Percentiles rank a stretch among this genome's conserved stretches.
Evolutionary conservation across 305 asterid species (phyloP).

Genomic region (Fraxinus baroniana): DNA sequence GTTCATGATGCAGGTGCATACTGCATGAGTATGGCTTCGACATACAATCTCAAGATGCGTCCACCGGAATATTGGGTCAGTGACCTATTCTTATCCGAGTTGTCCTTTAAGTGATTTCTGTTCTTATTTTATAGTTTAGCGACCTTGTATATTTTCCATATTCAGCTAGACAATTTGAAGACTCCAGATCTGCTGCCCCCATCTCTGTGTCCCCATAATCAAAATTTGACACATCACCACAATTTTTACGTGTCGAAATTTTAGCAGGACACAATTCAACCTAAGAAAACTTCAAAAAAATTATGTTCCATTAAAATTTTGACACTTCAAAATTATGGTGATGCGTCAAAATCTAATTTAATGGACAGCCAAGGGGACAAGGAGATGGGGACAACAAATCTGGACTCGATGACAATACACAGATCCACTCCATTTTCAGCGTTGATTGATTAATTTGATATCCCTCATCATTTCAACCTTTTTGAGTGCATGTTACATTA

Average conservation of each 20-base stretch:
- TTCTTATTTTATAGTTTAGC: background rate
- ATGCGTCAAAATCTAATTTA: too few species aligned
- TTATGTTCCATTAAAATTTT: background rate
- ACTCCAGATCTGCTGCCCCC: background rate
- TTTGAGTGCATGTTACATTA: too few species aligned
- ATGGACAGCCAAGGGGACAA: background rate
- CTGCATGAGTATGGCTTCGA: slow-evolving; percentile 99
- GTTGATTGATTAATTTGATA: background rate
- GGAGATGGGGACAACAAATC: too few species aligned
- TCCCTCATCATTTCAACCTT: too few species aligned
- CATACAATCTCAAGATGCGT: slow-evolving; percentile 97
- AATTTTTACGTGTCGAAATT: background rate
- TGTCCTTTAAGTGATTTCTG: background rate
- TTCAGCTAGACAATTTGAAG: background rate
- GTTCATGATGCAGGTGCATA: slow-evolving; percentile 99
- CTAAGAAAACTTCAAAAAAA: background rate
- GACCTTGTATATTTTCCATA: background rate
- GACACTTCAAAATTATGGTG: background rate
- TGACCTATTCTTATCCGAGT: slow-evolving; percentile 5
- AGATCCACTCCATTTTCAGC: background rate
- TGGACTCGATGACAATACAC: background rate
- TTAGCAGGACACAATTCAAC: background rate
- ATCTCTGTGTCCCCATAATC: background rate
- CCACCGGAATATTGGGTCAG: slow-evolving; percentile 94
- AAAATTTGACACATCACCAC: background rate